These are phyloP conservation scores for Fagopyrum tataricum DNA, from an alignment of 148 eudicot genomes.

Conservation along the genomic window DNA sequence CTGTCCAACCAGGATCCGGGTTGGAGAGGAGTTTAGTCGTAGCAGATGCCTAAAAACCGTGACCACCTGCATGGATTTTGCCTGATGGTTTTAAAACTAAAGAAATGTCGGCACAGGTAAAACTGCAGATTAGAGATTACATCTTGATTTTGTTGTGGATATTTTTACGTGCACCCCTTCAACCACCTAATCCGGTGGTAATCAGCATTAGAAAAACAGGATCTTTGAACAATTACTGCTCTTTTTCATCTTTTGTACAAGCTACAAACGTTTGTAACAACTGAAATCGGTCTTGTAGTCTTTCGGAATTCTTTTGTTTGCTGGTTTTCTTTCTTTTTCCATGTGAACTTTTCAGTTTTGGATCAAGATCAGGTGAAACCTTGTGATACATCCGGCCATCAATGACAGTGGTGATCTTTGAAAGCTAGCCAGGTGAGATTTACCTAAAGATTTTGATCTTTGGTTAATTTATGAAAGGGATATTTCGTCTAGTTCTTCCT, in stretches of 20 bases:
- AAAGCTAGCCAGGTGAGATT: too few relatives aligned
- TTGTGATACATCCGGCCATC: background rate
- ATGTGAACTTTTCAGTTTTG: background rate
- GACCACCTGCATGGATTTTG: background rate
- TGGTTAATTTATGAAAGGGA: too few relatives aligned
- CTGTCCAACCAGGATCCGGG: background rate
- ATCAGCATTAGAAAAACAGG: constrained; percentile 1
- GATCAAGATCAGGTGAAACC: background rate
- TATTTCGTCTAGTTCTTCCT: too few relatives aligned
- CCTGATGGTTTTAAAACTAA: background rate
- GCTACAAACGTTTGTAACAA: constrained; percentile 9
- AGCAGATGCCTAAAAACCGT: background rate
- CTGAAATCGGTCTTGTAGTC: background rate
- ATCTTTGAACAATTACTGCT: constrained; percentile 9
- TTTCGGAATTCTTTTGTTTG: background rate
- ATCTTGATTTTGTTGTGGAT: constrained; percentile 8
- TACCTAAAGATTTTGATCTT: too few relatives aligned
- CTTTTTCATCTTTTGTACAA: background rate
- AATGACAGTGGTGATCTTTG: background rate
- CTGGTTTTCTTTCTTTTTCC: background rate
- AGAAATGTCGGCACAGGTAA: background rate
- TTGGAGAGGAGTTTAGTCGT: background rate
- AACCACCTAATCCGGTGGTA: constrained; percentile 5
- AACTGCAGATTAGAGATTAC: background rate
- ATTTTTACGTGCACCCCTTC: background rate